These are phyloP conservation scores for Pythium rishiriense DNA, from an alignment of 352 stramenopile species.

Conservation along the genomic window DNA sequence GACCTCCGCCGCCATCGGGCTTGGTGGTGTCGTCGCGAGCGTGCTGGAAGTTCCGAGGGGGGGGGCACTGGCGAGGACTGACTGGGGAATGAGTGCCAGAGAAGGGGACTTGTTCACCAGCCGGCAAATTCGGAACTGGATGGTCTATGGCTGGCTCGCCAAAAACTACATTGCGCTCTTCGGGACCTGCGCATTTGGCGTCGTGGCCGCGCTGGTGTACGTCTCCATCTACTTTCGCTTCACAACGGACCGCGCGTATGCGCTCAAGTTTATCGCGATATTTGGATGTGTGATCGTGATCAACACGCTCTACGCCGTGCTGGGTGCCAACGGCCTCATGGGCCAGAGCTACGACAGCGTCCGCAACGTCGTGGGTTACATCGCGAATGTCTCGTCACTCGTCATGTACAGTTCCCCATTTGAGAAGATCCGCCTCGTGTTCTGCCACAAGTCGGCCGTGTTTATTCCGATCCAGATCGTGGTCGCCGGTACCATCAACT, in stretches of 20 bases:
- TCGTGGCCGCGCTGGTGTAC: conserved; percentile 2
- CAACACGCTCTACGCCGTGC: conserved; percentile 9
- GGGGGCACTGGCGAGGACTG: too few species aligned
- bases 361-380: conserved; percentile 42
- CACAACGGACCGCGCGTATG: conserved; percentile 13
- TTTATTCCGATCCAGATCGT: conserved; percentile 64
- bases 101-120: too few species aligned
- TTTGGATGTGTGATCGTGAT: background rate
- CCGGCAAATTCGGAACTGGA: too few species aligned
- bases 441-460: conserved; percentile 46
- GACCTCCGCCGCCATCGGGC: too few species aligned
- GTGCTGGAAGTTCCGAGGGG: too few species aligned
- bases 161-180: conserved; percentile 11
- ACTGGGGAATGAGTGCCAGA: too few species aligned
- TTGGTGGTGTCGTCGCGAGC: too few species aligned
- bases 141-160: conserved; percentile 22
- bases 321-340: conserved; percentile 10
- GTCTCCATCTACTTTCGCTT: conserved; percentile 15
- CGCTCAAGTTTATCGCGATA: conserved; percentile 1
- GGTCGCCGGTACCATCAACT: conserved; percentile 44
- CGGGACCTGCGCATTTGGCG: conserved; percentile 11
- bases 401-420: conserved; percentile 60
- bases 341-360: conserved; percentile 35
- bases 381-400: conserved; percentile 43
- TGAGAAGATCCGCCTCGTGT: conserved; percentile 48